Evolutionary conservation across 2,329 filamentous ascomycete genomes (phyloP).

Genomic region (Dactylonectria estremocensis): DNA sequence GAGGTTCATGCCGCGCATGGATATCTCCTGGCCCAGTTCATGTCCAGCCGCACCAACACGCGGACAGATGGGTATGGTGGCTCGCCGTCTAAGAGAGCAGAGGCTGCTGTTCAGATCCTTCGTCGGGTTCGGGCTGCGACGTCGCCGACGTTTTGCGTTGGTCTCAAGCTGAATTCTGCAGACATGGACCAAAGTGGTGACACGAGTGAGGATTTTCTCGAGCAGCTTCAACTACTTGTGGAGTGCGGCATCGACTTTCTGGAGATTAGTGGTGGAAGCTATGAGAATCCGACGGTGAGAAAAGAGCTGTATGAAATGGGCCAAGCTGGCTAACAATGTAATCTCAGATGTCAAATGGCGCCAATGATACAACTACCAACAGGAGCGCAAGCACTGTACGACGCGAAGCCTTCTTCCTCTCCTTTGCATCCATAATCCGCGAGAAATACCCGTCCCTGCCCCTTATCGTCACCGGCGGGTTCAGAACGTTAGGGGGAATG

Average conservation of each 20-base stretch:
- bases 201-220: not conserved
- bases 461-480: not conserved
- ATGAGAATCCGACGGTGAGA: slow-evolving; percentile 6
- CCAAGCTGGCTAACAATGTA: not conserved
- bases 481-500: not conserved
- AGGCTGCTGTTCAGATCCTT: not conserved
- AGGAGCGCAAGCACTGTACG: not conserved
- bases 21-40: slow-evolving; percentile 9
- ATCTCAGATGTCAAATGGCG: not conserved
- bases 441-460: not conserved
- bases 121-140: not conserved
- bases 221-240: not conserved
- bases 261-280: slow-evolving; percentile 7
- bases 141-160: slow-evolving; percentile 1
- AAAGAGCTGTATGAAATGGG: not conserved
- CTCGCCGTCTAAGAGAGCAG: not conserved
- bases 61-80: slow-evolving; percentile 8
- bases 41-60: not conserved
- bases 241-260: slow-evolving; percentile 2
- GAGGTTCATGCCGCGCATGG: slow-evolving; percentile 8
- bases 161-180: slow-evolving; percentile 3
- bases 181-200: not conserved
- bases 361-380: not conserved
- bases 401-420: slow-evolving; percentile 5
- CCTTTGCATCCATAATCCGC: slow-evolving; percentile 1